Percentiles rank a stretch among this genome's conserved stretches.
Evolutionary conservation across 140 eudicot species (phyloP).

Genomic region (Erigeron philadelphicus): DNA sequence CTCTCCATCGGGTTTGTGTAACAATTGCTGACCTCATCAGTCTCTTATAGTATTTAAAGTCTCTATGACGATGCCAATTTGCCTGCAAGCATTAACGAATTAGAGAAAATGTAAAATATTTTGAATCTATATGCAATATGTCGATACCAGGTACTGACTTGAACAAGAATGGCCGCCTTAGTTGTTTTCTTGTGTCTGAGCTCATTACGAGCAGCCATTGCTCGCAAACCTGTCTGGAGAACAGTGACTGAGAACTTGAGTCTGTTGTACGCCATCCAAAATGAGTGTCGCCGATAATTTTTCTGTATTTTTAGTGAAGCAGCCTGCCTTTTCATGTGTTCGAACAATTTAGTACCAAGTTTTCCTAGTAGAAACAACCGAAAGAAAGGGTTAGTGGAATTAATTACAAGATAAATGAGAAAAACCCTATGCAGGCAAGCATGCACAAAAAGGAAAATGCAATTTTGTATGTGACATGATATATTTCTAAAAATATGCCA

Average conservation of each 20-base stretch:
- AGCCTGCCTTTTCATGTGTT: constrained; percentile 55
- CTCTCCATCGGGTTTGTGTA: constrained; percentile 96
- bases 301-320: constrained; percentile 64
- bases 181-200: constrained; percentile 60
- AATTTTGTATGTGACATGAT: not conserved
- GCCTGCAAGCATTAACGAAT: constrained; percentile 49
- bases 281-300: constrained; percentile 44
- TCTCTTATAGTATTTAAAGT: constrained; percentile 59
- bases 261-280: constrained; percentile 40
- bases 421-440: constrained; percentile 10
- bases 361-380: constrained; percentile 38
- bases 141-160: constrained; percentile 40
- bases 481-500: not conserved
- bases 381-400: constrained; percentile 18
- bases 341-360: constrained; percentile 52
- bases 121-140: constrained; percentile 16
- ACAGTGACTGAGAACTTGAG: constrained; percentile 44
- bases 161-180: constrained; percentile 69
- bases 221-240: constrained; percentile 70
- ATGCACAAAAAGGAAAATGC: constrained; percentile 16
- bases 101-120: constrained; percentile 3
- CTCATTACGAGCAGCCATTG: constrained; percentile 62
- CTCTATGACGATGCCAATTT: constrained; percentile 78
- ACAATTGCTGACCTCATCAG: constrained; percentile 63
- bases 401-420: constrained; percentile 20